Conservation (phyloP, 2,329 filamentous ascomycete genomes). For the Xylariales sp. region DNA sequence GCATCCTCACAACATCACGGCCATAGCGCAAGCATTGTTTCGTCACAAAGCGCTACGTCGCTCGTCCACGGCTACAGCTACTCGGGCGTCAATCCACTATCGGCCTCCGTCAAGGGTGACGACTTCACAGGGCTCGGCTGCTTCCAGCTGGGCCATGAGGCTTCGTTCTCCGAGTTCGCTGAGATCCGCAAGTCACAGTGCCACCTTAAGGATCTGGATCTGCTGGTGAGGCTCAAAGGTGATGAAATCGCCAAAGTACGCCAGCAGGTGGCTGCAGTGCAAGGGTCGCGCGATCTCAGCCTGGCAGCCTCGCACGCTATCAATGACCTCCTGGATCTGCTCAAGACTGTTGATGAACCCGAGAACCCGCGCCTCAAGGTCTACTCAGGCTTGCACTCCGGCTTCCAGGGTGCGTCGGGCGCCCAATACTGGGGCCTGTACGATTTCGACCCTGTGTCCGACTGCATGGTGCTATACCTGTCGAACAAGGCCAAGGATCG, state of each 20-base stretch:
- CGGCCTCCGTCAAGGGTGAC: not conserved
- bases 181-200: not conserved
- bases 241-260: not conserved
- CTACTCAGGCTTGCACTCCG: slow-evolving; percentile 1
- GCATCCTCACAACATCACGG: not conserved
- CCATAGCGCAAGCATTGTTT: not conserved
- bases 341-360: not conserved
- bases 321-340: not conserved
- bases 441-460: not conserved
- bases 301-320: not conserved
- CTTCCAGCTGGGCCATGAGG: slow-evolving; percentile 3
- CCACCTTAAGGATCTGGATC: slow-evolving; percentile 2
- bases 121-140: not conserved
- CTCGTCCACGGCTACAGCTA: not conserved
- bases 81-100: not conserved
- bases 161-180: slow-evolving; percentile 1
- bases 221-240: not conserved
- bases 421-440: slow-evolving; percentile 4
- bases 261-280: not conserved
- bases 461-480: not conserved
- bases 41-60: not conserved
- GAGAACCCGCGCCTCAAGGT: not conserved
- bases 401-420: not conserved
- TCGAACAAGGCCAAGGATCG: slow-evolving; percentile 4
- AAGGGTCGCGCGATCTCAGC: not conserved